Base-by-base conservation (phyloP, 2,329 filamentous ascomycete genomes). In the Penicillium sp. region DNA sequence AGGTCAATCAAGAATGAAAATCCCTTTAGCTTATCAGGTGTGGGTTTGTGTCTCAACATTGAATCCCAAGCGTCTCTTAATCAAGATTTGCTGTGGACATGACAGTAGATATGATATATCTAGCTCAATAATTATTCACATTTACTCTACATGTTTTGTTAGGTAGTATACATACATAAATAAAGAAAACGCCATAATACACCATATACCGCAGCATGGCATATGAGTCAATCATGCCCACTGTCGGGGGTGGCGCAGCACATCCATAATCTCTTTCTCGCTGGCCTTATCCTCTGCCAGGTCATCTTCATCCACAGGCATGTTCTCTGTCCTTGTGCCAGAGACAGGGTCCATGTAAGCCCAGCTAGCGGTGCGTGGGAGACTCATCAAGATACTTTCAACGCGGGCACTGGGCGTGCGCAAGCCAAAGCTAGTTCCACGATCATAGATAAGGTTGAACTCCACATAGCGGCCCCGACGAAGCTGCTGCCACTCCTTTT, bases 401-500 rank as follows among this genome's bases (percentile, higher is more conserved):
- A 99, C 87, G 61, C 94, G 84, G 6, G 93, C 89, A 42, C 91
- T 91, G 0, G 94, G 94, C 0, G 93, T 96, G 70, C 94, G 94
- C 62, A 99, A 79, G 1, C 94, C 94, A 75, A 99, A 99, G 8
- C 90, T 88, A 2, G 94, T 99, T 3, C 94, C 94, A 27, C 94
- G 86, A 78, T 99, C 94, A 77, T 99, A 93, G 55, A 99, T 91
- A 38, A 99, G 83, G 77, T 99, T 99, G 77, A 99, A 99, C 78
- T 99, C 94, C 62, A 99, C 94, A 73, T 99, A 99, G 69, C 92
- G 84, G n/a, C 94, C 94, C 64, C 94, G 82, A 49, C 94, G 85
- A 61, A 99, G 82, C 79, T 97, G 94, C 79, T 99, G 94, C 94
- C 94, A 99, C 64, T 90, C 86, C 81, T 96, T 97, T 78, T 97